phyloP scores from a whole-genome alignment of 2,329 filamentous ascomycete genomes.

The Basipetospora chlamydospora region DNA sequence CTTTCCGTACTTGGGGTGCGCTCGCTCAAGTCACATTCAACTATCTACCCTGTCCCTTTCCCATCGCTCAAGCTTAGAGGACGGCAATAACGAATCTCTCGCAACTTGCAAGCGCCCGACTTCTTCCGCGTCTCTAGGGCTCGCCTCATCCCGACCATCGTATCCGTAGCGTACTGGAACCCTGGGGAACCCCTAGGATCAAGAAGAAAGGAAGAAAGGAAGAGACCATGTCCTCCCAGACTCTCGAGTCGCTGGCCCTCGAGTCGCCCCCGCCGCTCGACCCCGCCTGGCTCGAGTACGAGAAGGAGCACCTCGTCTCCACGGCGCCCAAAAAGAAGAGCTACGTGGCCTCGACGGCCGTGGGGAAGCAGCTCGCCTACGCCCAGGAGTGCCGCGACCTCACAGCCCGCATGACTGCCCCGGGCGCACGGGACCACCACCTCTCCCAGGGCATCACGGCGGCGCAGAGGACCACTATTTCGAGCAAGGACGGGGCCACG shows the following conservation, averaged over 20 bases:
- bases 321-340: conserved; percentile 12
- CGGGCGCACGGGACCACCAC: conserved; percentile 20
- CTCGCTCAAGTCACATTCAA: no score
- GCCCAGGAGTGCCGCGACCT: conserved; percentile 23
- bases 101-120: no score
- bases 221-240: not conserved
- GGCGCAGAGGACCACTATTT: conserved; percentile 16
- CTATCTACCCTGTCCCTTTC: no score
- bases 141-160: no score
- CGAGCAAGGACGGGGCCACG: conserved; percentile 16
- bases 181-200: no score
- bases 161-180: no score
- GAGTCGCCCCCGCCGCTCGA: conserved; percentile 22
- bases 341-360: conserved; percentile 14
- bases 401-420: conserved; percentile 20
- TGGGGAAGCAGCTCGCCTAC: conserved; percentile 24
- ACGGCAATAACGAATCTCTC: no score
- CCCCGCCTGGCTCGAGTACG: conserved; percentile 24
- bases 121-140: no score
- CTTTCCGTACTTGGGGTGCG: no score
- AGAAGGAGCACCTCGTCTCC: conserved; percentile 15
- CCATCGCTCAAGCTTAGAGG: no score
- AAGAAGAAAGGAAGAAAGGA: no score
- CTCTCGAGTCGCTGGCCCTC: conserved; percentile 14
- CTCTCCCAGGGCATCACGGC: conserved; percentile 20